phyloP scores from a whole-genome alignment of 2,329 filamentous ascomycete genomes.

The Elsinoe fawcettii region DNA sequence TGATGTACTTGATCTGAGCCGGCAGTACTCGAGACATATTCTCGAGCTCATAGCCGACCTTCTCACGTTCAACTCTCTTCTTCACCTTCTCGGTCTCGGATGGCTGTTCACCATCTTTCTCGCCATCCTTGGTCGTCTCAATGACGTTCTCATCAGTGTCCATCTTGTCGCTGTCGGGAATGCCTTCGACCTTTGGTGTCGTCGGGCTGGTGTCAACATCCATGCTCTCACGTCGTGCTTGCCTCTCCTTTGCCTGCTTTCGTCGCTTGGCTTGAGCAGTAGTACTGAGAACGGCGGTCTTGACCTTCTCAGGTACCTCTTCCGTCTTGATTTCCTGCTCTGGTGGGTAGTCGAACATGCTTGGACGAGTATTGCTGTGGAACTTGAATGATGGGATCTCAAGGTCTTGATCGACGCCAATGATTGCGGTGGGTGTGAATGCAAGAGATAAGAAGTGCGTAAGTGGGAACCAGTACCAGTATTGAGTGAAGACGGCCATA shows the following conservation, averaged over 20 bases:
- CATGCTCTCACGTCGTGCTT: constrained; percentile 87
- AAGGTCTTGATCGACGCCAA: constrained; percentile 86
- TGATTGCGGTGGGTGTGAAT: constrained; percentile 94
- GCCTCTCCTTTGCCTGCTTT: constrained; percentile 87
- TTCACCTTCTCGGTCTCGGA: constrained; percentile 53
- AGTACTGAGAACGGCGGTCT: constrained; percentile 90
- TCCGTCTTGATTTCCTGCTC: constrained; percentile 93
- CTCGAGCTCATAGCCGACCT: constrained; percentile 88
- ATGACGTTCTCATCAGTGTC: constrained; percentile 49
- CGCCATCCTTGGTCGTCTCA: constrained; percentile 32
- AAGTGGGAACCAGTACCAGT: constrained; percentile 99
- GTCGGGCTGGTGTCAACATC: constrained; percentile 76
- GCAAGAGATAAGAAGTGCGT: constrained; percentile 94
- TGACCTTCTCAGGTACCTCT: constrained; percentile 86
- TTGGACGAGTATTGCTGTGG: constrained; percentile 87
- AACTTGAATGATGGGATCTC: constrained; percentile 93
- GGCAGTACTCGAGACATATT: constrained; percentile 96
- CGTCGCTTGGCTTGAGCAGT: constrained; percentile 94
- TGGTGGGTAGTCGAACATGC: constrained; percentile 94
- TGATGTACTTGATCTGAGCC: constrained; percentile 89
- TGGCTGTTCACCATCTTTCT: constrained; percentile 45
- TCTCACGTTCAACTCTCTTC: constrained; percentile 93
- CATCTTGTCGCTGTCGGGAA: constrained; percentile 69
- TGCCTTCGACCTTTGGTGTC: constrained; percentile 57
- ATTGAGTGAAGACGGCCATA: constrained; percentile 96